phyloP scores from a whole-genome alignment of 1,139 yeast genomes.

The Zygosaccharomyces sapae region DNA sequence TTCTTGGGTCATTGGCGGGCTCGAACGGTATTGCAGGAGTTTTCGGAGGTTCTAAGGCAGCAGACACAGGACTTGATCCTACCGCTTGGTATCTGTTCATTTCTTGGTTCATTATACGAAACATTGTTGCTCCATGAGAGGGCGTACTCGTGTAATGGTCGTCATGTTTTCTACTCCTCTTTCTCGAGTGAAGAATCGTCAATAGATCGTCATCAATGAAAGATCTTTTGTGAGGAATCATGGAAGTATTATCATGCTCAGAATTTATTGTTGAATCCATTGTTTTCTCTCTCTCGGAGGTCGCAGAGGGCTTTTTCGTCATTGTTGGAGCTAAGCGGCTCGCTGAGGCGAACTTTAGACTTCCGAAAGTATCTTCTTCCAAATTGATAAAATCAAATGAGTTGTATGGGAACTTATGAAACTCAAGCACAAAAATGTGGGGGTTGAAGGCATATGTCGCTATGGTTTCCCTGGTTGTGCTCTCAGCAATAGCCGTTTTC shows the following conservation, averaged over 20 bases:
- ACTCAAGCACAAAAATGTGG: not conserved
- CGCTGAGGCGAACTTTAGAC: conserved; percentile 5
- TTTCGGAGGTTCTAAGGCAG: not conserved
- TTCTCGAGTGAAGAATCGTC: conserved; percentile 17
- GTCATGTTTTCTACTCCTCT: conserved; percentile 1
- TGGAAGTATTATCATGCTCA: conserved; percentile 13
- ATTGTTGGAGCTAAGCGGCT: not conserved
- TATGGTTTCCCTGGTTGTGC: conserved; percentile 1
- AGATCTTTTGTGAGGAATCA: conserved; percentile 23
- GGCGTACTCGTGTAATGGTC: not conserved
- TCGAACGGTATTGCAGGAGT: not conserved
- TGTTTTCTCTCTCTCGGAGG: not conserved
- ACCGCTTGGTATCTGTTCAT: not conserved
- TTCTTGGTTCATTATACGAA: conserved; percentile 2
- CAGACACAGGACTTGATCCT: not conserved
- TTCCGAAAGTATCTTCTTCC: conserved; percentile 11
- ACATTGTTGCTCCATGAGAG: conserved; percentile 2
- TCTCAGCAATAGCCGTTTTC: not conserved
- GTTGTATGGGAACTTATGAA: conserved; percentile 6
- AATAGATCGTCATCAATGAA: conserved; percentile 23
- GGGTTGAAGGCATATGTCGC: not conserved
- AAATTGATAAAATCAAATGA: conserved; percentile 17
- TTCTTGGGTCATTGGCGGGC: not conserved
- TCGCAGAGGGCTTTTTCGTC: not conserved
- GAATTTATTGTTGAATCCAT: not conserved